phyloP scores from a whole-genome alignment of 2,329 filamentous ascomycete species.

The Coniochaeta ligniaria region DNA sequence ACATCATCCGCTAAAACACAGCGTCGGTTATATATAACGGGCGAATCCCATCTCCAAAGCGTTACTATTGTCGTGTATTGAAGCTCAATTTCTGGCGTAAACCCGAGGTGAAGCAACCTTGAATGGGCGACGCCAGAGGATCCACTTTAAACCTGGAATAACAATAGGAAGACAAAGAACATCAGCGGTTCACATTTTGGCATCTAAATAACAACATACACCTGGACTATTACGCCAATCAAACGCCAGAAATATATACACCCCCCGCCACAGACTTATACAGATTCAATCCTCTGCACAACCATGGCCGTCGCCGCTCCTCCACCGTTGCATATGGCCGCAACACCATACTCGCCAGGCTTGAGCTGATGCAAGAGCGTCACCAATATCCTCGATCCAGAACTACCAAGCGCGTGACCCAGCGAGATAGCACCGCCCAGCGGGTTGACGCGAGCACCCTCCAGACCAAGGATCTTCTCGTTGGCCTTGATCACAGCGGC shows the following conservation, averaged over 20 bases:
- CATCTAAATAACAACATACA: too few species aligned
- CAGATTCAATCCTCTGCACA: conserved; percentile 69
- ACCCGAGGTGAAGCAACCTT: too few species aligned
- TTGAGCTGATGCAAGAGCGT: conserved; percentile 88
- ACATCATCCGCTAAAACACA: background rate
- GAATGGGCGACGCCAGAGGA: background rate
- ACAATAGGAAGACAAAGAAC: background rate
- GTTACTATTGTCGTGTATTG: background rate
- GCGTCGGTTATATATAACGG: too few species aligned
- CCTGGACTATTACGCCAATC: background rate
- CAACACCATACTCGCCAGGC: conserved; percentile 87
- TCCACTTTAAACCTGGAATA: background rate
- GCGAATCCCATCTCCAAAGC: background rate
- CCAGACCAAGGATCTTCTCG: conserved; percentile 74
- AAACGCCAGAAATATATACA: background rate
- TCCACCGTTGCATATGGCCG: conserved; percentile 94
- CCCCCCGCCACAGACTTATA: conserved; percentile 11
- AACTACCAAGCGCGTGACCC: conserved; percentile 89
- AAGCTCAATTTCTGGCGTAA: too few species aligned
- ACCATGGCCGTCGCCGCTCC: conserved; percentile 88
- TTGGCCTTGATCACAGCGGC: conserved; percentile 94
- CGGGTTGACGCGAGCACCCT: conserved; percentile 75
- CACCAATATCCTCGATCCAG: conserved; percentile 82
- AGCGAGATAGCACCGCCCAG: conserved; percentile 87
- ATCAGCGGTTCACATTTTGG: too few species aligned